Conservation (phyloP, 1,284 basidiomycete species). For the Cystobasidium sp. region DNA sequence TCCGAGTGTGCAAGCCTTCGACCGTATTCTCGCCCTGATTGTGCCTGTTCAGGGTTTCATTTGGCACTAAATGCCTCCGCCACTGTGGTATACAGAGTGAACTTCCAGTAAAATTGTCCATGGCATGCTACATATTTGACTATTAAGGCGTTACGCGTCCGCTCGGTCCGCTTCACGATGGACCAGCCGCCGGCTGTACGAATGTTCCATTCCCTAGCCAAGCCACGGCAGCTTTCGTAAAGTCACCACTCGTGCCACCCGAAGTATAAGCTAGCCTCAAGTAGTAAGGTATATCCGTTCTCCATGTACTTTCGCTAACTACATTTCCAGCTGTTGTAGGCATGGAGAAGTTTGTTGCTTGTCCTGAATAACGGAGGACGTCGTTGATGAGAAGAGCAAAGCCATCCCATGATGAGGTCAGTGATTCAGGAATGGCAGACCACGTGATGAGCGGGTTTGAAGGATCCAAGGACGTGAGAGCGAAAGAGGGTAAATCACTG, state of each 20-base stretch:
- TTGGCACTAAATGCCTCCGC: too few species aligned
- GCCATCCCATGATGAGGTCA: conserved; percentile 65
- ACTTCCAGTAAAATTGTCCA: not conserved
- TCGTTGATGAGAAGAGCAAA: conserved; percentile 82
- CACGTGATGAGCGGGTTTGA: conserved; percentile 68
- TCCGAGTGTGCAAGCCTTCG: too few species aligned
- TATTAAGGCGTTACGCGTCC: not conserved
- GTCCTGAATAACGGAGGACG: conserved; percentile 74
- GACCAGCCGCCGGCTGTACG: conserved; percentile 70
- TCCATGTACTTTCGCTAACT: conserved; percentile 10
- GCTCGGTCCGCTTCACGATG: conserved; percentile 59
- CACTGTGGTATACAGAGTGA: not conserved
- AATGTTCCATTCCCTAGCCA: conserved; percentile 78
- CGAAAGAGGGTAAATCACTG: conserved; percentile 70
- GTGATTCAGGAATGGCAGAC: conserved; percentile 63
- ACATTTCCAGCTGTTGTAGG: conserved; percentile 61
- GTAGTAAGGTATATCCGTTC: conserved; percentile 71
- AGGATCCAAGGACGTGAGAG: conserved; percentile 68
- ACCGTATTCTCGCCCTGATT: too few species aligned
- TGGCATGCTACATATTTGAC: not conserved
- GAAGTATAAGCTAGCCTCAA: conserved; percentile 62
- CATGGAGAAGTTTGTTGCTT: conserved; percentile 70
- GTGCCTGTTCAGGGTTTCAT: too few species aligned
- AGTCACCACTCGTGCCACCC: conserved; percentile 69
- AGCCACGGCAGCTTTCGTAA: conserved; percentile 75